Conservation (phyloP, 805 yeast species). For the Candida insectorum region DNA sequence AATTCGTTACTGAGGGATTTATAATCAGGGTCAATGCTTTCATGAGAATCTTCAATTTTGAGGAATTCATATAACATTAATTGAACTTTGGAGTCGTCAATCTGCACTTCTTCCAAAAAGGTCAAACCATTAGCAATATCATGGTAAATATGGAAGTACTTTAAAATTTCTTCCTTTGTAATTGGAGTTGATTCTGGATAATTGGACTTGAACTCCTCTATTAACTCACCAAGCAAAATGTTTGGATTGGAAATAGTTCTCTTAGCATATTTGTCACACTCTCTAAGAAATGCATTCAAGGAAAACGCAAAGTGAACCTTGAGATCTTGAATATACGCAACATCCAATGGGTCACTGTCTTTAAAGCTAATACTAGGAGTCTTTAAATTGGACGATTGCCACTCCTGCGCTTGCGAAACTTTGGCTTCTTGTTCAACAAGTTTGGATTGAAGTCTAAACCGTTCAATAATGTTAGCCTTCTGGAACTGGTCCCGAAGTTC, state of each 20-base stretch:
- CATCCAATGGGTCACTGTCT: constrained; percentile 18
- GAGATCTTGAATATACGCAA: constrained; percentile 6
- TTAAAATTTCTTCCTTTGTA: constrained; percentile 23
- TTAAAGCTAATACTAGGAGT: constrained; percentile 16
- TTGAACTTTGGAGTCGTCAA: constrained; percentile 22
- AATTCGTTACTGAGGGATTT: constrained; percentile 16
- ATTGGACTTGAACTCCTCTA: constrained; percentile 16
- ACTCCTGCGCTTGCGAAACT: constrained; percentile 18
- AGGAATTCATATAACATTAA: constrained; percentile 17
- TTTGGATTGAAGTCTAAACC: constrained; percentile 19
- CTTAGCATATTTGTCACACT: constrained; percentile 16
- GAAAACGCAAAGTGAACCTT: constrained; percentile 13
- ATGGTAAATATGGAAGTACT: constrained; percentile 24
- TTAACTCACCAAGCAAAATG: constrained; percentile 18
- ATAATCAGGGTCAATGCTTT: constrained; percentile 6
- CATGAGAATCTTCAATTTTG: constrained; percentile 10
- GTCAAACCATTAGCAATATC: constrained; percentile 24
- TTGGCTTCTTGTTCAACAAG: constrained; percentile 21
- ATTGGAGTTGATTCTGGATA: constrained; percentile 19
- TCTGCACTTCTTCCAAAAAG: constrained; percentile 24
- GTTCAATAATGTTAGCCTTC: constrained; percentile 22
- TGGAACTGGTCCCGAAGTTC: constrained; percentile 19
- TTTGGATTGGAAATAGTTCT: constrained; percentile 15
- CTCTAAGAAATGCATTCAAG: constrained; percentile 22
- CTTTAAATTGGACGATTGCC: constrained; percentile 9